Conservation (phyloP, 495 filamentous ascomycete species). For the Neurospora pannonica region DNA sequence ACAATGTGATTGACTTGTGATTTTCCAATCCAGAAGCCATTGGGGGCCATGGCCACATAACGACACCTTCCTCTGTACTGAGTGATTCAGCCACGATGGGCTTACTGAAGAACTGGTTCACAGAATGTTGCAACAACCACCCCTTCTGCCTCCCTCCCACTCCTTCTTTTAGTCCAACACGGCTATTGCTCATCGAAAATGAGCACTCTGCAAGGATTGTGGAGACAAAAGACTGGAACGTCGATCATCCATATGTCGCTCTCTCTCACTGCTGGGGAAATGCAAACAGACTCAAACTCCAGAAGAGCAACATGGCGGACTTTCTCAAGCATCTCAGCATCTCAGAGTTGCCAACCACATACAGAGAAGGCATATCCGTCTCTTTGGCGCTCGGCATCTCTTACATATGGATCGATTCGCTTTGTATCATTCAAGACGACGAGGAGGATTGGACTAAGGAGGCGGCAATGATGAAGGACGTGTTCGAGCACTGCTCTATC, state of each 20-base stretch:
- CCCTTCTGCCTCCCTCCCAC: not conserved
- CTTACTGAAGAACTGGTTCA: not conserved
- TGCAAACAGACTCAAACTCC: not conserved
- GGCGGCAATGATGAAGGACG: not conserved
- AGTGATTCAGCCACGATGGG: not conserved
- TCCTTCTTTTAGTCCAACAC: not conserved
- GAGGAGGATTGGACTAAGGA: not conserved
- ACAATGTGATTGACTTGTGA: not conserved
- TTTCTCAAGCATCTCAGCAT: not conserved
- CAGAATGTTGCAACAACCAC: not conserved
- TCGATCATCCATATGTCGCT: not conserved
- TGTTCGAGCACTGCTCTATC: not conserved
- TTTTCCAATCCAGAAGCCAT: not conserved
- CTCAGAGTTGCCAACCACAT: not conserved
- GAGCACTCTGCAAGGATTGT: not conserved
- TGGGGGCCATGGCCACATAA: not conserved
- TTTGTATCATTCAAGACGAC: not conserved
- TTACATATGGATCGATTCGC: not conserved
- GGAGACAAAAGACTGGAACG: not conserved
- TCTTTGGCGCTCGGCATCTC: not conserved
- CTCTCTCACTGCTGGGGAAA: not conserved
- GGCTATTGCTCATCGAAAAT: not conserved
- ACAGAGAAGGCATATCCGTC: not conserved
- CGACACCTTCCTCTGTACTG: not conserved
- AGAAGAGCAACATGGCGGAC: not conserved